Evolutionary conservation across 2,329 filamentous ascomycete species (phyloP), one percentile per base, ranked within the genome.

Genomic region (Penicillium sumatraense): DNA sequence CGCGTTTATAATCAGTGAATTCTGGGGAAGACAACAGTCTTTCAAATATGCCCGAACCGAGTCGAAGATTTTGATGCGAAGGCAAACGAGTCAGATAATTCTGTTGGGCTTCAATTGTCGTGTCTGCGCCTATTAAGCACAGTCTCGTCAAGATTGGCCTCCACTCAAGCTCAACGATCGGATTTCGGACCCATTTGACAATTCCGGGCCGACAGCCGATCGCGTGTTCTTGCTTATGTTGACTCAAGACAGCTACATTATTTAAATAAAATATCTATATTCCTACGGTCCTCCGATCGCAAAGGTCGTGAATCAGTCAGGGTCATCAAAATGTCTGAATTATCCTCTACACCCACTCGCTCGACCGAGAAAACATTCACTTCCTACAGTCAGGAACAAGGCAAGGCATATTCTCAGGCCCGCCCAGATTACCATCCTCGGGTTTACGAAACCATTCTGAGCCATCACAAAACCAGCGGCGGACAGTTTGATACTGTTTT

Each of bases 361-460:
- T 46, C 49, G 7, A 40, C 38, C 7, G 64, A 65, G 44, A 58
- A 61, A 29, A 66, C 64, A 6, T 65, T 66, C 49, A 56, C 46
- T 27, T 31, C 54, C 13, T 66, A 63, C 56, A 61, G 42, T 6
- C 27, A 53, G 29, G 41, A 56, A 5, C 61, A 66, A 56, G 64
- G 64, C 31, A 47, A 57, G 3, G 78, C 69, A 36, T 54, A 71
- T 5, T 64, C 74, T 3, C 76, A 83, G 59, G 79, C 77, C 21
- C 59, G 72, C 3, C 58, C 63, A 2, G 85, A 85, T 50, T 85
- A 85, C 63, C 71, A 78, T 44, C 64, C 72, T 0, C 65, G 59
- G 3, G 64, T 86, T 14, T 84, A 82, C 67, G 56, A 80, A 8
- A 61, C 63, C 31, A 72, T 86, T 52, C 49, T 81, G 2, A 61